Conservation (phyloP, 805 yeast species). For the Yamadazyma paraphyllophila region DNA sequence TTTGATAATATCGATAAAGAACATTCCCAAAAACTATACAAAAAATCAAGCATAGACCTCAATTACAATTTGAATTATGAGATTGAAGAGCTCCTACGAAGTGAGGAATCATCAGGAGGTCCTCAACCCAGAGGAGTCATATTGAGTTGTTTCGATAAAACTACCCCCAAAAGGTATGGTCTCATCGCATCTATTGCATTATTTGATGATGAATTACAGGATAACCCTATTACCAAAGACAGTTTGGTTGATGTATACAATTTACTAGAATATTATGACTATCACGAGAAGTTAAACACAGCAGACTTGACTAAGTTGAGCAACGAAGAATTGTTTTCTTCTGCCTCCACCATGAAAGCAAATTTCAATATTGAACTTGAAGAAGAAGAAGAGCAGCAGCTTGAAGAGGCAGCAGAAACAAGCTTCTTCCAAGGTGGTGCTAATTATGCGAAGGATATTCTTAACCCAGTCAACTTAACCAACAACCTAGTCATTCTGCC, state of each 20-base stretch:
- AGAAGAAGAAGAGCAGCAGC: conserved; percentile 2
- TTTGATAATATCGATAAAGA: conserved; percentile 14
- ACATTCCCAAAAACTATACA: conserved; percentile 16
- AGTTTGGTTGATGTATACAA: conserved; percentile 25
- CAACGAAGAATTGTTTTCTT: conserved; percentile 16
- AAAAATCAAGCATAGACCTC: conserved; percentile 28
- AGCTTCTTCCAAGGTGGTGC: conserved; percentile 11
- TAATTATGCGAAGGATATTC: conserved; percentile 24
- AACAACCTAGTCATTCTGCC: conserved; percentile 40
- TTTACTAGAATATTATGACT: conserved; percentile 31
- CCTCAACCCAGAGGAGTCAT: conserved; percentile 25
- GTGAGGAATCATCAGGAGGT: conserved; percentile 1
- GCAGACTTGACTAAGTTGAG: conserved; percentile 17
- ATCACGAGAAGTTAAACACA: conserved; percentile 23
- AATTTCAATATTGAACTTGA: conserved; percentile 12
- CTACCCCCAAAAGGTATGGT: conserved; percentile 32
- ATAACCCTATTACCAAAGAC: conserved; percentile 7
- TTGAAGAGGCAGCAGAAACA: conserved; percentile 6
- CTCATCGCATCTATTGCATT: conserved; percentile 17
- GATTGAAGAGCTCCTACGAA: conserved; percentile 17
- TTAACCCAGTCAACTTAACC: conserved; percentile 35
- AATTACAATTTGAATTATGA: conserved; percentile 16
- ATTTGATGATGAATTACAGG: conserved; percentile 5
- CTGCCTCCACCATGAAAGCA: conserved; percentile 12
- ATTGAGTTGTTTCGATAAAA: conserved; percentile 25